Base-by-base conservation (phyloP, 1,139 yeast genomes). In the Candida sp. region DNA sequence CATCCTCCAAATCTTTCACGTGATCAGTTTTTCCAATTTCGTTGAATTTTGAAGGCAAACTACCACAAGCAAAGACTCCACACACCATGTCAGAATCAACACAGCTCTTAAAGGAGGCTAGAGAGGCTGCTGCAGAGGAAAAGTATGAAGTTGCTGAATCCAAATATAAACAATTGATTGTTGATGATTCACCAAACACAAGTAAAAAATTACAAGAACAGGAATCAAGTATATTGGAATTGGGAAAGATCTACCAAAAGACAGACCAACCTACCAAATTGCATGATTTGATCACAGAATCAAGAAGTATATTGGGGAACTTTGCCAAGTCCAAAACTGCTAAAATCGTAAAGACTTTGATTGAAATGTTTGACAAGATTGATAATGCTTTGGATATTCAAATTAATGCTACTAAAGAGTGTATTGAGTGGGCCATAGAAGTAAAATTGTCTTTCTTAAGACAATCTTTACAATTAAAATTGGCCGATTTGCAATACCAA, bases 311-410 rank as follows among this genome's bases (percentile, higher is more conserved):
- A 19, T 82, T 91, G 72, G 79, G 81, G 8, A 74, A 79, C 44
- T 83, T 89, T 60, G 97, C 99, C 41, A 93, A 93, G 68, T 87
- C 97, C 23, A 93, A 93, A 65, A 87, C 97, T 7, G 97, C 98
- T 35, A 93, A 91, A 63, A 87, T 93, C 45, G 84, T 85, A 49
- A 82, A 78, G 58, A 72, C 78, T 9, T 70, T 95, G 62, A 84
- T 95, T 56, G 98, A 93, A 58, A 70, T 81, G 51, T 82, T 89
- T 56, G 91, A 88, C 46, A 64, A 66, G 37, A 77, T 89, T 47
- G 86, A 90, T 15, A 75, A 78, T 50, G 75, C 93, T 1, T 66
- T 82, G 43, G 90, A 85, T 52, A 68, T 80, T 36, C 96, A 93
- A 58, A 86, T 91, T 47, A 62, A 70, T 34, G 82, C 90, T 22